Conservation (phyloP, 768 basidiomycete genomes). For the Dioszegia hungarica region DNA sequence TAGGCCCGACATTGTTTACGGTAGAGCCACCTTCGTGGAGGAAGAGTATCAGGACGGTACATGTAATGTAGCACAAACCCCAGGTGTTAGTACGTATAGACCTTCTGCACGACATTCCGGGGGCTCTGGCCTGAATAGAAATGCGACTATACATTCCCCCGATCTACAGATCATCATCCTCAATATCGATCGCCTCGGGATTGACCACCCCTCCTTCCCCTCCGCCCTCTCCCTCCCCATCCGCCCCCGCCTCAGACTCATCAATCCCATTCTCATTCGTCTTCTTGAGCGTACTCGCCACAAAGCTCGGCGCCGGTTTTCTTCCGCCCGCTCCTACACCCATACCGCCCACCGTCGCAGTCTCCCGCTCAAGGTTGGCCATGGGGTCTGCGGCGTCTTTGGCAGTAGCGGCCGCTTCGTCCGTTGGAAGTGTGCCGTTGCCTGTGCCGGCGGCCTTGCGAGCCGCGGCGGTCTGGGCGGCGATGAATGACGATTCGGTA, state of each 20-base stretch:
- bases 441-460: constrained; percentile 54
- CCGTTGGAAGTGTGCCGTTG: constrained; percentile 50
- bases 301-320: constrained; percentile 41
- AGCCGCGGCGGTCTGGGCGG: constrained; percentile 78
- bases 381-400: constrained; percentile 64
- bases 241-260: constrained; percentile 56
- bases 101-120: too few relatives aligned
- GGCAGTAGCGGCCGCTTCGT: constrained; percentile 48
- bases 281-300: constrained; percentile 36
- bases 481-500: constrained; percentile 76
- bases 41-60: too few relatives aligned
- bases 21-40: too few relatives aligned
- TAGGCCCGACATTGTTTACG: too few relatives aligned
- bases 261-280: constrained; percentile 36
- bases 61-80: too few relatives aligned
- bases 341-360: constrained; percentile 8
- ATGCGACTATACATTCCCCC: neutral
- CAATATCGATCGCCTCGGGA: constrained; percentile 49
- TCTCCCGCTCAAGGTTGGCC: constrained; percentile 59
- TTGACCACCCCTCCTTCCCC: constrained; percentile 48
- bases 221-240: constrained; percentile 36
- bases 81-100: too few relatives aligned
- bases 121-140: too few relatives aligned
- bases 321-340: constrained; percentile 3
- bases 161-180: constrained; percentile 46